Conservation (phyloP, 73 alveolate species). For the Paramecium tetraurelia region DNA sequence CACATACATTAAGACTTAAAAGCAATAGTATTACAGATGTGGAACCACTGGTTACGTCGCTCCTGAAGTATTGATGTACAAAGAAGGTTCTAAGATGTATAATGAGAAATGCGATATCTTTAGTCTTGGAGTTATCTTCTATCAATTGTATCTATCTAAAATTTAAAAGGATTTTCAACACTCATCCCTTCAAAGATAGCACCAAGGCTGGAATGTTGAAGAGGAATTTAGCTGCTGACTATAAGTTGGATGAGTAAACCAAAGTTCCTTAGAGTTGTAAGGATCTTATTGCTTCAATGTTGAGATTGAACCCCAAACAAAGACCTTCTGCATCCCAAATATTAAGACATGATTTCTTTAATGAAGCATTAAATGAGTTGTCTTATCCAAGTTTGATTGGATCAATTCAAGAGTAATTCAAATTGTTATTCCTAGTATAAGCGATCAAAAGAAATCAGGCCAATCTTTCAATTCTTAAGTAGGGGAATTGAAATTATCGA, state of each 20-base stretch:
- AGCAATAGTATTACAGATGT: neutral
- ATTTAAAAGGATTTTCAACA: neutral
- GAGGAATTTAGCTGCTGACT: neutral
- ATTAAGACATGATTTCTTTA: neutral
- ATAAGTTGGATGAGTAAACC: neutral
- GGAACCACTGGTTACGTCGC: slow-evolving; percentile 61
- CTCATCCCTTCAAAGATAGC: neutral
- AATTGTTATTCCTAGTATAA: neutral
- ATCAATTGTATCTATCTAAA: neutral
- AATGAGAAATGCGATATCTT: slow-evolving; percentile 54
- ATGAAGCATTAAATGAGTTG: neutral
- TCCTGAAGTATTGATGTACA: slow-evolving; percentile 43
- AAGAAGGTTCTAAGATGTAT: slow-evolving; percentile 30
- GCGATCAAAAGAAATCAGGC: neutral
- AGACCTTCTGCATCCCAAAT: slow-evolving; percentile 8
- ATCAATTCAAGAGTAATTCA: neutral
- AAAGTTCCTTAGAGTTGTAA: slow-evolving; percentile 1
- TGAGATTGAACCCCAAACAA: neutral
- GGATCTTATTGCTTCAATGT: neutral
- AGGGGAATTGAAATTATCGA: neutral
- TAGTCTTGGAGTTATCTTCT: slow-evolving; percentile 46
- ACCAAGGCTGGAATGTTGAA: neutral
- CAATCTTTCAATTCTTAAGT: neutral
- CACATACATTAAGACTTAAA: neutral
- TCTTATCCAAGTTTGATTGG: neutral